A percentile compares a stretch with the other conserved stretches of the same genome.
phyloP scores from a whole-genome alignment of 1,139 yeast genomes.

The Debaryomyces coudertii region DNA sequence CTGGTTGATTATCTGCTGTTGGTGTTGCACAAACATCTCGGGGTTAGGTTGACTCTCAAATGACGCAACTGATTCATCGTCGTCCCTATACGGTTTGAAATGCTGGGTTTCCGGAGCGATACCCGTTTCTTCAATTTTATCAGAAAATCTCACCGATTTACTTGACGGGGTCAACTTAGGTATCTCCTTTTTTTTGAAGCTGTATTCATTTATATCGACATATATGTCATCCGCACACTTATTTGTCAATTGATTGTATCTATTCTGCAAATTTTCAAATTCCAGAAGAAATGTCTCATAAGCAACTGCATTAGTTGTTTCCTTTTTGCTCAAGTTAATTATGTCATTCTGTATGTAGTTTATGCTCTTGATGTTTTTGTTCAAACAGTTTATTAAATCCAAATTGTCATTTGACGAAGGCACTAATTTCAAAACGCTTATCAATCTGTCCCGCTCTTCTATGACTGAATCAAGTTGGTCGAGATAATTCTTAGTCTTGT shows the following conservation, averaged over 20 bases:
- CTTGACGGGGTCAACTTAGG: slow-evolving; percentile 12
- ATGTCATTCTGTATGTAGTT: slow-evolving; percentile 40
- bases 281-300: slow-evolving; percentile 16
- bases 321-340: slow-evolving; percentile 14
- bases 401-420: slow-evolving; percentile 58
- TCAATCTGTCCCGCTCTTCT: slow-evolving; percentile 55
- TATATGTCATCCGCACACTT: slow-evolving; percentile 30
- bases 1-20: slow-evolving; percentile 63
- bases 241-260: slow-evolving; percentile 27
- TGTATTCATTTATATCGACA: slow-evolving; percentile 42
- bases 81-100: slow-evolving; percentile 50
- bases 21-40: slow-evolving; percentile 67
- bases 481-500: slow-evolving; percentile 19
- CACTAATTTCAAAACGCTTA: slow-evolving; percentile 43
- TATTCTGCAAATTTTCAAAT: slow-evolving; percentile 21
- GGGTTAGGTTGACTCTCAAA: slow-evolving; percentile 44
- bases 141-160: slow-evolving; percentile 60
- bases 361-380: slow-evolving; percentile 35
- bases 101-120: background rate
- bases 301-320: slow-evolving; percentile 11
- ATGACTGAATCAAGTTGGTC: slow-evolving; percentile 46
- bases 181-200: slow-evolving; percentile 20
- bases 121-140: slow-evolving; percentile 27
- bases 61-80: slow-evolving; percentile 25
- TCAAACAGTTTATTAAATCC: slow-evolving; percentile 50